Percentiles rank a stretch among this genome's conserved stretches.
phyloP scores from a whole-genome alignment of 371 early-diverging fungal genomes.

The Mortierella sp. region DNA sequence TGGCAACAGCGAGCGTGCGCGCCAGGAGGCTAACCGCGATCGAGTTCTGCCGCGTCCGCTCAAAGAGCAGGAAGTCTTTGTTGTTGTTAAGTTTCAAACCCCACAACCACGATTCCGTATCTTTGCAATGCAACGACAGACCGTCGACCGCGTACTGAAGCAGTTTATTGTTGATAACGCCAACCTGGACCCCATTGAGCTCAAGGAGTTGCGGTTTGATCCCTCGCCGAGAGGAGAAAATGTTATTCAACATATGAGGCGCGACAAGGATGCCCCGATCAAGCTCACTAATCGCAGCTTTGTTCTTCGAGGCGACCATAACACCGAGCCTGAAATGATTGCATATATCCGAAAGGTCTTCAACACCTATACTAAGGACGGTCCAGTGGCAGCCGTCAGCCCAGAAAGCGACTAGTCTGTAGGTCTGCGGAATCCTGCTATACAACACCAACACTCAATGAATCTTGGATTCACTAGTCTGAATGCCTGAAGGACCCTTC shows the following conservation, averaged over 20 bases:
- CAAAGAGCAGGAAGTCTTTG: constrained; percentile 2
- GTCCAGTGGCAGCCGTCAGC: background rate
- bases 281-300: background rate
- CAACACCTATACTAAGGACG: background rate
- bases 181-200: background rate
- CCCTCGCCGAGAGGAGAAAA: constrained; percentile 4
- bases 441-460: no score
- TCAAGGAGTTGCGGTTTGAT: constrained; percentile 3
- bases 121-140: constrained; percentile 1
- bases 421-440: background rate
- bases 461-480: no score
- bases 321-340: constrained; percentile 2
- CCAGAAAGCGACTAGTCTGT: background rate
- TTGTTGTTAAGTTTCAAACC: background rate
- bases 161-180: constrained; percentile 5
- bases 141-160: background rate
- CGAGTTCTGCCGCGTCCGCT: background rate
- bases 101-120: background rate
- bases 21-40: background rate
- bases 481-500: no score
- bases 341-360: background rate
- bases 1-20: background rate
- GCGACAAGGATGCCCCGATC: constrained; percentile 5
- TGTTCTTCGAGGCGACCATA: background rate
- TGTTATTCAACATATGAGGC: constrained; percentile 6